Percentiles rank a stretch among this genome's conserved stretches.
These are phyloP conservation scores for Aspergillus nanangensis DNA, from an alignment of 495 filamentous ascomycete species.

Conservation along the genomic window DNA sequence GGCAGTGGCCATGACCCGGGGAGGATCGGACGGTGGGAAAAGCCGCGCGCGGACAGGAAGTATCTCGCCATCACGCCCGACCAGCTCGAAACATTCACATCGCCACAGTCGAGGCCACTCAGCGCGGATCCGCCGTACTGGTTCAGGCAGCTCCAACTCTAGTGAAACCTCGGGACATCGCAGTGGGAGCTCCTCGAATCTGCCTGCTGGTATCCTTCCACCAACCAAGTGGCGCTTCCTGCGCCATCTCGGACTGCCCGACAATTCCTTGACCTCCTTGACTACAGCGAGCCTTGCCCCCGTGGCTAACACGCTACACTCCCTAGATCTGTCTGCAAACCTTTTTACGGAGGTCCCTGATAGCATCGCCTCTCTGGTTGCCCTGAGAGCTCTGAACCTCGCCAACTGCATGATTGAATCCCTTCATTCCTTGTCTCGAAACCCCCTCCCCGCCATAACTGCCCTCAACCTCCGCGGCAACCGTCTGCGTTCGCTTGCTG, in stretches of 20 bases:
- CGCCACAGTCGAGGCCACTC: conserved; percentile 45
- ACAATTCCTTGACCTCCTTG: conserved; percentile 82
- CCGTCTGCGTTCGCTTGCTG: conserved; percentile 80
- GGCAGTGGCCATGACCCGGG: conserved; percentile 44
- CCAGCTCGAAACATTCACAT: conserved; percentile 62
- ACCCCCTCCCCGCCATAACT: conserved; percentile 87
- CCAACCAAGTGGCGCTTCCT: conserved; percentile 91
- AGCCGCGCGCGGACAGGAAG: conserved; percentile 59
- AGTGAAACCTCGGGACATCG: conserved; percentile 68
- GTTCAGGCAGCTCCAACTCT: conserved; percentile 89
- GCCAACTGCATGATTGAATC: conserved; percentile 98
- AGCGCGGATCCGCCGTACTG: conserved; percentile 74
- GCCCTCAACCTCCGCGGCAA: conserved; percentile 90
- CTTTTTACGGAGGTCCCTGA: conserved; percentile 89
- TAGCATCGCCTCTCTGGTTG: conserved; percentile 73
- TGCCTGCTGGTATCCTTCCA: conserved; percentile 62
- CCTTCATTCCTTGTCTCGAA: conserved; percentile 78
- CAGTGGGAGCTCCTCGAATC: conserved; percentile 67
- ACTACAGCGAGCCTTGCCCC: conserved; percentile 69
- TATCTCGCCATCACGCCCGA: conserved; percentile 72
- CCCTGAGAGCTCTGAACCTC: conserved; percentile 82
- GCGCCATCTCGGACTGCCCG: conserved; percentile 83
- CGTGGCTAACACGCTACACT: conserved; percentile 79
- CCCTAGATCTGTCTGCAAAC: conserved; percentile 87
- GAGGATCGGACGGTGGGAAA: conserved; percentile 44